These are phyloP conservation scores for Apostasia shenzhenica DNA, from an alignment of 106 monocot species.

Conservation along the genomic window DNA sequence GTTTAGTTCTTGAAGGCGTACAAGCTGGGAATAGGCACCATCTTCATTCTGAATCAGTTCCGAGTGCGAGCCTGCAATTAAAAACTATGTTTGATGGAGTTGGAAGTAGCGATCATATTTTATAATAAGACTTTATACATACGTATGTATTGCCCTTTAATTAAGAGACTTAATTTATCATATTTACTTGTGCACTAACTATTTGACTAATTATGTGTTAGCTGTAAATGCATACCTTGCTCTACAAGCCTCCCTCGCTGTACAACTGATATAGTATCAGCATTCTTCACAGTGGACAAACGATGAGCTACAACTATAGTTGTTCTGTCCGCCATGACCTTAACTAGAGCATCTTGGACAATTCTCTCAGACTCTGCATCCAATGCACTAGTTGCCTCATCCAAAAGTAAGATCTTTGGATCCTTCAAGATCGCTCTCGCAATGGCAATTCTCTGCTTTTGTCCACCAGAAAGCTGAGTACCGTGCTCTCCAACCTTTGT, in stretches of 20 bases:
- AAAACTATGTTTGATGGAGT: background rate
- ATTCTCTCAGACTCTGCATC: constrained; percentile 76
- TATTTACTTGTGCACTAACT: too few relatives aligned
- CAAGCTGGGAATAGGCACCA: constrained; percentile 72
- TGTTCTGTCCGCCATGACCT: constrained; percentile 64
- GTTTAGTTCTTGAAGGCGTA: constrained; percentile 54
- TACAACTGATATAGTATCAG: constrained; percentile 64
- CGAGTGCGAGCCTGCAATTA: constrained; percentile 40
- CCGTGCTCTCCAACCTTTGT: constrained; percentile 85
- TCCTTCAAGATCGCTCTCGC: constrained; percentile 76
- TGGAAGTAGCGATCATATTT: background rate
- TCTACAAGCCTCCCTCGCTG: constrained; percentile 59
- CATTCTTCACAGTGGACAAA: constrained; percentile 60
- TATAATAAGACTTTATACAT: background rate
- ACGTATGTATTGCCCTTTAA: background rate
- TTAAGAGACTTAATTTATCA: too few relatives aligned
- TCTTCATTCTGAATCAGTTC: constrained; percentile 45
- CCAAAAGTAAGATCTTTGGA: constrained; percentile 71
- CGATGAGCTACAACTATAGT: constrained; percentile 86
- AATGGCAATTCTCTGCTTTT: constrained; percentile 84
- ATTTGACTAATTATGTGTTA: too few relatives aligned
- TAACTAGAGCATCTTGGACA: constrained; percentile 71
- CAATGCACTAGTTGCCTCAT: constrained; percentile 83
- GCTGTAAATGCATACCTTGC: constrained; percentile 30
- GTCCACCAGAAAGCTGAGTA: constrained; percentile 72